Conservation (phyloP, 2,329 filamentous ascomycete genomes). For the Fusarium nematophilum region DNA sequence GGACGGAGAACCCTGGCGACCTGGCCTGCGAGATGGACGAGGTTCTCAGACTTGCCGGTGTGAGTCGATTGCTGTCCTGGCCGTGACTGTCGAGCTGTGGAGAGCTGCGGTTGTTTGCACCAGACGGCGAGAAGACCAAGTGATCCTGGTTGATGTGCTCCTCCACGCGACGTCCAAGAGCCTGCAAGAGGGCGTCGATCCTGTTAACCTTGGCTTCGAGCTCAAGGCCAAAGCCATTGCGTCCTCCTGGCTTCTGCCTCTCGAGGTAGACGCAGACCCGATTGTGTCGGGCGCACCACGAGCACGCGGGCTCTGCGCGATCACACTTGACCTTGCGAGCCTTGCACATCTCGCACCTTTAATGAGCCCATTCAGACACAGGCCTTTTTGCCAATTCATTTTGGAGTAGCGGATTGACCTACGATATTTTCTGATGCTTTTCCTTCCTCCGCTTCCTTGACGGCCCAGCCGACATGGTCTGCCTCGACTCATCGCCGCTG, state of each 20-base stretch:
- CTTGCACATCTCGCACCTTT: conserved; percentile 58
- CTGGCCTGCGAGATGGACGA: conserved; percentile 46
- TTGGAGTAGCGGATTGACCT: conserved; percentile 32
- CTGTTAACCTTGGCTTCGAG: conserved; percentile 66
- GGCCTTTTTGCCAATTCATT: conserved; percentile 1
- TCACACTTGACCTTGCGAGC: conserved; percentile 61
- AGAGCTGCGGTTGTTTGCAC: conserved; percentile 48
- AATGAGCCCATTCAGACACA: not conserved
- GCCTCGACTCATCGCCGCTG: conserved; percentile 50
- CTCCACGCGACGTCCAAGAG: conserved; percentile 55
- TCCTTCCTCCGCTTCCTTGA: conserved; percentile 54
- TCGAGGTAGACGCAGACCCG: conserved; percentile 76
- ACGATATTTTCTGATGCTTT: conserved; percentile 58
- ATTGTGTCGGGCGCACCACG: conserved; percentile 76
- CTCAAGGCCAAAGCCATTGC: conserved; percentile 71
- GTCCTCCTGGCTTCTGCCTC: conserved; percentile 75
- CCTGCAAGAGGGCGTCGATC: conserved; percentile 60
- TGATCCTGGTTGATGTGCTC: conserved; percentile 55
- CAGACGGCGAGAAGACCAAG: conserved; percentile 46
- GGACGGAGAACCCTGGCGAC: conserved; percentile 55
- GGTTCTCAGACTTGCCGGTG: conserved; percentile 32
- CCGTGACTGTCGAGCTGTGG: conserved; percentile 45
- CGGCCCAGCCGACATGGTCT: conserved; percentile 29
- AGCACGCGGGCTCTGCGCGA: conserved; percentile 70
- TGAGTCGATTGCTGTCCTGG: conserved; percentile 35